Evolutionary conservation across 2,329 filamentous ascomycete genomes (phyloP).

Genomic region (Trichothecium sympodiale): DNA sequence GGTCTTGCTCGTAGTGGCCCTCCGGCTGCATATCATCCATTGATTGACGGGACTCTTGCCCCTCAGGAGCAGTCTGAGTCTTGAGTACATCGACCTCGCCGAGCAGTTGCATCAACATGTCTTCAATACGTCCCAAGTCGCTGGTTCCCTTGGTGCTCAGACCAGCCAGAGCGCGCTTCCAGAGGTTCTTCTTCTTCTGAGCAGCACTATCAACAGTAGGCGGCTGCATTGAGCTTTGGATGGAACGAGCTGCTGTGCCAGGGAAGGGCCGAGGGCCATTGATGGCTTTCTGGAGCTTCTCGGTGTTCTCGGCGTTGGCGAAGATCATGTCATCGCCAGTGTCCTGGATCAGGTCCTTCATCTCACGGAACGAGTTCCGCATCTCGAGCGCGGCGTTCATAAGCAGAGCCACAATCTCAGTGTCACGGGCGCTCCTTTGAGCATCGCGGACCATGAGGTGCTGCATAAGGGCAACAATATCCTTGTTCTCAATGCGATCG

Average conservation of each 20-base stretch:
- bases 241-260: constrained; percentile 47
- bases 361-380: constrained; percentile 90
- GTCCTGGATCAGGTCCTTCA: constrained; percentile 84
- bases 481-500: constrained; percentile 87
- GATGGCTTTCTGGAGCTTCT: constrained; percentile 72
- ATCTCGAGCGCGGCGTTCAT: constrained; percentile 93
- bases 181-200: constrained; percentile 84
- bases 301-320: constrained; percentile 76
- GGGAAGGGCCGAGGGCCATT: constrained; percentile 81
- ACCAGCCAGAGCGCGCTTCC: constrained; percentile 85
- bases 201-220: constrained; percentile 44
- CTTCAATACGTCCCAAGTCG: constrained; percentile 79
- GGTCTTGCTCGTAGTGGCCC: constrained; percentile 55
- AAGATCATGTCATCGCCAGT: constrained; percentile 79
- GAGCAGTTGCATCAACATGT: constrained; percentile 84
- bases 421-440: constrained; percentile 89
- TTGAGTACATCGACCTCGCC: constrained; percentile 83
- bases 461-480: constrained; percentile 96
- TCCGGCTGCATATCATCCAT: constrained; percentile 57
- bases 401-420: constrained; percentile 88
- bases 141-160: constrained; percentile 78
- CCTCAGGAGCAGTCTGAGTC: constrained; percentile 36
- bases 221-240: constrained; percentile 44
- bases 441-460: constrained; percentile 90
- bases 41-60: constrained; percentile 38